These are phyloP conservation scores for Trichoderma asperelloides DNA, from an alignment of 495 filamentous ascomycete species.

Conservation along the genomic window DNA sequence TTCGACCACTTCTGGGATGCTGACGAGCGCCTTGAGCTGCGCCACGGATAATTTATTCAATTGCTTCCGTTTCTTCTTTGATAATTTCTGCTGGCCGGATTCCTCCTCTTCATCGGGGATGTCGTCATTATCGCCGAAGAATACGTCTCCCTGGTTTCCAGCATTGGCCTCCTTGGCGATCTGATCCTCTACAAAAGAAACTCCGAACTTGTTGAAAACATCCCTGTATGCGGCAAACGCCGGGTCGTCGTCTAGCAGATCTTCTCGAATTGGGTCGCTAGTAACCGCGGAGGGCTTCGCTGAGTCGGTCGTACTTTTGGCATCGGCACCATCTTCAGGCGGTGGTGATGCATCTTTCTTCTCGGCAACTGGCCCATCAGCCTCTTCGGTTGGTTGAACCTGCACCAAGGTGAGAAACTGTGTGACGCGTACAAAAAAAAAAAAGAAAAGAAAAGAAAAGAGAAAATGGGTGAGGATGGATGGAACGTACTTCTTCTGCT, in stretches of 20 bases:
- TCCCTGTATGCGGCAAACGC: constrained; percentile 75
- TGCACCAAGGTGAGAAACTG: constrained; percentile 21
- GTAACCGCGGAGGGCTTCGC: constrained; percentile 18
- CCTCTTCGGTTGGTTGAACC: constrained; percentile 15
- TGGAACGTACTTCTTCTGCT: constrained; percentile 26
- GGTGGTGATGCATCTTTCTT: neutral
- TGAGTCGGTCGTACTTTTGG: neutral
- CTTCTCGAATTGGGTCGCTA: constrained; percentile 34
- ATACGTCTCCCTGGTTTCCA: constrained; percentile 77
- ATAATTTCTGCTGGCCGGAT: constrained; percentile 55
- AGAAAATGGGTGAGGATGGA: neutral
- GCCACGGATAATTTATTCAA: constrained; percentile 87
- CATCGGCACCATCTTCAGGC: neutral
- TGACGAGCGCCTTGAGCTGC: constrained; percentile 84
- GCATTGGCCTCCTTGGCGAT: constrained; percentile 55
- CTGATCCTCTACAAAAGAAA: constrained; percentile 39
- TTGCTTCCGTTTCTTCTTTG: constrained; percentile 89
- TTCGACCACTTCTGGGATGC: constrained; percentile 88
- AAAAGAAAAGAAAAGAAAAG: no score
- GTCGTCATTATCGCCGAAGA: constrained; percentile 77
- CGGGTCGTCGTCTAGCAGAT: constrained; percentile 59
- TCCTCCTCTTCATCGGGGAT: constrained; percentile 83
- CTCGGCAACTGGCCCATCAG: neutral
- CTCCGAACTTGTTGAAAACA: constrained; percentile 64
- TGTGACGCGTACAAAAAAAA: neutral